Evolutionary conservation across 352 stramenopile species (phyloP), one percentile per base, ranked within the genome.

Genomic region (Sclerospora graminicola): DNA sequence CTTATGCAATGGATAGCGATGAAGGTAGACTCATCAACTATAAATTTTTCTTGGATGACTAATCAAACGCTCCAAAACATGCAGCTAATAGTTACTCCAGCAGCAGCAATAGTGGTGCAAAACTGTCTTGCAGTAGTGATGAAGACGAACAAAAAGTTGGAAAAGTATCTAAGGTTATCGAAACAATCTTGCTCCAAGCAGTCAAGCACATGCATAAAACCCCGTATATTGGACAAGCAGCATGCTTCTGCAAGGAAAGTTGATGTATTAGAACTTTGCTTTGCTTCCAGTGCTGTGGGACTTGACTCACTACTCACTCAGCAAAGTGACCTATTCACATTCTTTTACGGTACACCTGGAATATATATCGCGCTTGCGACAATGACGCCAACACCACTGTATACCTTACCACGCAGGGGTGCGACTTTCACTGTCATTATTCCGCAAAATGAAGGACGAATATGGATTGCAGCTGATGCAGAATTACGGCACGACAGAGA

Each of bases 401-500:
- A 83, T 88, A 30, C 50, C 80, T 4, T 94, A 82, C 45, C 87
- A 70, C 33, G 82, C 82, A 24, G 82, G 82, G 0, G 80, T 65
- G 16, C 62, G 63, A 8, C 54, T 94, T n/a, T 62, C 69, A 4
- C 34, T 57, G 5, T 41, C 66, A 33, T 52, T 94, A 14, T 84
- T 86, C 35, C 26, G 58, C 23, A 65, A 54, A 29, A 78, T 85
- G 26, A 45, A 51, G 4, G 46, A 67, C 24, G 49, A 81, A 11
- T 90, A 68, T 35, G 78, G 77, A n/a, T 50, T 91, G 15, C 34
- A 44, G 11, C 24, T 94, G 37, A 80, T 89, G 61, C 82, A 94
- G 39, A 94, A 91, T 57, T 94, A 94, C 40, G 82, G 82, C 0
- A 85, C 82, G 21, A 94, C 77, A 16, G 82, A 94, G 48, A 88